Percentiles rank a stretch among this genome's conserved stretches.
phyloP scores from a whole-genome alignment of 331 rosid genomes.

The Pyrus hybrid region DNA sequence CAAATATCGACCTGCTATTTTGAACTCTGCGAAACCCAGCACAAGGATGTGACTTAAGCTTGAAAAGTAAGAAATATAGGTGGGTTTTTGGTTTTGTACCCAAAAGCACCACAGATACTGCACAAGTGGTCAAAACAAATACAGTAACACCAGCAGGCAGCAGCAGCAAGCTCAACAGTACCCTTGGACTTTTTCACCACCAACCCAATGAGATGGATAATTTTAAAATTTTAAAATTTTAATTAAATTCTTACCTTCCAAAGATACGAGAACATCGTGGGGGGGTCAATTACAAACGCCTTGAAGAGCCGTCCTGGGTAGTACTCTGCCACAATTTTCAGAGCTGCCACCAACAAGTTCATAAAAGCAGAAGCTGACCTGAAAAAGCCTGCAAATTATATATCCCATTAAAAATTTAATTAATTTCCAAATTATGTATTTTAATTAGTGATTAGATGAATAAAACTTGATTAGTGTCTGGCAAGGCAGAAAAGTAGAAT shows the following conservation, averaged over 20 bases:
- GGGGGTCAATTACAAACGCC: constrained; percentile 86
- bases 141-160: background rate
- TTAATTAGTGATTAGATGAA: background rate
- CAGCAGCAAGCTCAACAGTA: background rate
- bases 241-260: constrained; percentile 68
- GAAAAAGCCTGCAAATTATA: constrained; percentile 63
- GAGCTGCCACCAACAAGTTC: constrained; percentile 57
- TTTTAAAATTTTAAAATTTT: background rate
- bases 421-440: background rate
- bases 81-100: background rate
- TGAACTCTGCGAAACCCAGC: background rate
- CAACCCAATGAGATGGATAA: background rate
- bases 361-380: constrained; percentile 86
- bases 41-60: background rate
- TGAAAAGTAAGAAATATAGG: background rate
- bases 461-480: background rate
- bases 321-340: constrained; percentile 71
- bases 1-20: background rate
- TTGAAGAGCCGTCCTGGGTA: constrained; percentile 68
- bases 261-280: constrained; percentile 69
- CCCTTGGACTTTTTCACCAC: background rate
- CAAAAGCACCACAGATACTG: background rate
- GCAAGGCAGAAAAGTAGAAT: constrained; percentile 29
- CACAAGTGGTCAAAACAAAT: background rate
- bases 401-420: background rate